A percentile compares a stretch with the other conserved stretches of the same genome.
These are phyloP conservation scores for Lodderomyces pseudojiufengensis DNA, from an alignment of 1,139 yeast species.

Conservation along the genomic window DNA sequence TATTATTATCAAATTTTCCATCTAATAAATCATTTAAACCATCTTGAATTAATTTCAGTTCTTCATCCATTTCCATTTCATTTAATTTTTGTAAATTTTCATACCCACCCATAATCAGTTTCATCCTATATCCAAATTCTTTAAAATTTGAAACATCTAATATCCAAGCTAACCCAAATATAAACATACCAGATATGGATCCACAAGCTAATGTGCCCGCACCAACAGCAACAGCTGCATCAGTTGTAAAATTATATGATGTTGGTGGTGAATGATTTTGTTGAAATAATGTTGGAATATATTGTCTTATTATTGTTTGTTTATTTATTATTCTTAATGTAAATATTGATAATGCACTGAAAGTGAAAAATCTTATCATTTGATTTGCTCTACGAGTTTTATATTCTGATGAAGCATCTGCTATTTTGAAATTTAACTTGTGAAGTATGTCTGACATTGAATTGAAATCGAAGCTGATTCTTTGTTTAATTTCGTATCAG, in stretches of 20 bases:
- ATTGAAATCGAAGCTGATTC: no score
- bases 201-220: slow-evolving; percentile 76
- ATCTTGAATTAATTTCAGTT: slow-evolving; percentile 53
- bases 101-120: slow-evolving; percentile 64
- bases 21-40: slow-evolving; percentile 45
- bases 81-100: slow-evolving; percentile 47
- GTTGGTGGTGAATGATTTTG: slow-evolving; percentile 83
- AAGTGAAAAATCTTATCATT: slow-evolving; percentile 67
- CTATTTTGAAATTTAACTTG: slow-evolving; percentile 28
- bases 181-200: slow-evolving; percentile 66
- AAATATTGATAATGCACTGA: slow-evolving; percentile 68
- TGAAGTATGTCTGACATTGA: slow-evolving; percentile 12
- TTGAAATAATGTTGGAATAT: slow-evolving; percentile 74
- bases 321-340: slow-evolving; percentile 73
- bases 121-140: slow-evolving; percentile 74
- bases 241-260: slow-evolving; percentile 70
- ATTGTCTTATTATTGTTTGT: slow-evolving; percentile 70
- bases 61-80: slow-evolving; percentile 63
- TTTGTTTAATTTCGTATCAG: no score
- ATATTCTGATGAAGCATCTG: slow-evolving; percentile 38
- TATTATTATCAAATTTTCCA: slow-evolving; percentile 33
- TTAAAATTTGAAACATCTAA: slow-evolving; percentile 62
- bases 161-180: slow-evolving; percentile 78
- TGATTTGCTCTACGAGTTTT: slow-evolving; percentile 64
- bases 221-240: slow-evolving; percentile 84